These are phyloP conservation scores for Neonectria faginata DNA, from an alignment of 2,329 filamentous ascomycete species.

Conservation along the genomic window DNA sequence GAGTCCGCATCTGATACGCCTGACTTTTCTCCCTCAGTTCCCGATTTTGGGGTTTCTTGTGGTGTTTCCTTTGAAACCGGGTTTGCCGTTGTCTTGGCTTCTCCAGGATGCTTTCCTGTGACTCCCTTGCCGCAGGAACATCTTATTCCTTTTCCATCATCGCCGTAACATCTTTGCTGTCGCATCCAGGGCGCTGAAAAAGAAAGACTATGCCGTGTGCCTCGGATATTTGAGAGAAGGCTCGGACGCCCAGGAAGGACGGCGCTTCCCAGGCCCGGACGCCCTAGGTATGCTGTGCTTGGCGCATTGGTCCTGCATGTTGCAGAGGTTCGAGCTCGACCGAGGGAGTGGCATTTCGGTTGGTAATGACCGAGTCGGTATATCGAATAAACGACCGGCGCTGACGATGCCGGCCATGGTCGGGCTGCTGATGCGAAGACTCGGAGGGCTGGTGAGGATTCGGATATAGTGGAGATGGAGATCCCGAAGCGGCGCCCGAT, in stretches of 20 bases:
- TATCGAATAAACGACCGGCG: slow-evolving; percentile 20
- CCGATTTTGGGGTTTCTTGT: slow-evolving; percentile 28
- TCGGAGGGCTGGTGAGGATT: slow-evolving; percentile 35
- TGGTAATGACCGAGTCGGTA: slow-evolving; percentile 26
- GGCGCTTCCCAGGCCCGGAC: slow-evolving; percentile 18
- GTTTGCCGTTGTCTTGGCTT: slow-evolving; percentile 29
- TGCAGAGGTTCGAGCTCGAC: slow-evolving; percentile 4
- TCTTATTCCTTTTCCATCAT: slow-evolving; percentile 33
- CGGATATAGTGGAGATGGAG: slow-evolving; percentile 43
- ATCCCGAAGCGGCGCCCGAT: slow-evolving; percentile 51
- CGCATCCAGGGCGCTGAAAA: slow-evolving; percentile 15
- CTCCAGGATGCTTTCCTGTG: slow-evolving; percentile 11
- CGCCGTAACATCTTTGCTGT: slow-evolving; percentile 38
- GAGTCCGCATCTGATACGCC: slow-evolving; percentile 33
- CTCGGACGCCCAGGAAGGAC: slow-evolving; percentile 21
- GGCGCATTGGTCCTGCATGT: slow-evolving; percentile 5
- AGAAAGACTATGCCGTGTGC: slow-evolving; percentile 1
- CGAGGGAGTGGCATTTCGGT: slow-evolving; percentile 18
- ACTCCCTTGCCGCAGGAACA: slow-evolving; percentile 44
- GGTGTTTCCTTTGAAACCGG: slow-evolving; percentile 26
- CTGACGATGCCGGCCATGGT: slow-evolving; percentile 28
- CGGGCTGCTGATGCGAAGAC: slow-evolving; percentile 26
- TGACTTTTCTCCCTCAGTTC: slow-evolving; percentile 22
- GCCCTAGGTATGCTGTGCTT: slow-evolving; percentile 13
- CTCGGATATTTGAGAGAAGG: slow-evolving; percentile 15